Percentiles rank a stretch among this genome's conserved stretches.
phyloP scores from a whole-genome alignment of 345 rosid genomes.

The Hibiscus syriacus region DNA sequence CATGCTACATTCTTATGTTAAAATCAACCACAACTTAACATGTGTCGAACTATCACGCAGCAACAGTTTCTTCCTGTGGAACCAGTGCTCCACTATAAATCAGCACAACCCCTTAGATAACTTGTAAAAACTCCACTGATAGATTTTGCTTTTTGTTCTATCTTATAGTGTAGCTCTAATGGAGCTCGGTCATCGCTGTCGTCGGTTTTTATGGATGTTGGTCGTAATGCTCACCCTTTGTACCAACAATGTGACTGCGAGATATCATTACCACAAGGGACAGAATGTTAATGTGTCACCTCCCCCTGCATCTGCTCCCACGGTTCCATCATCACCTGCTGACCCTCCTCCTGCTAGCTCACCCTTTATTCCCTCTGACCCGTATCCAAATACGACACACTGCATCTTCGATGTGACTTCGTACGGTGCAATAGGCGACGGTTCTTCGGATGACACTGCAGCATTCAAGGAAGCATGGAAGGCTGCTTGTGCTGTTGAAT shows the following conservation, averaged over 20 bases:
- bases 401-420: conserved; percentile 56
- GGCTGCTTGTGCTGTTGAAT: conserved; percentile 70
- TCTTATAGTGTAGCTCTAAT: neutral
- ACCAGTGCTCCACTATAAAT: neutral
- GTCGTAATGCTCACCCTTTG: conserved; percentile 12
- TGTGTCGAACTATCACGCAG: neutral
- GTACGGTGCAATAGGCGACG: conserved; percentile 83
- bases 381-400: conserved; percentile 36
- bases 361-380: conserved; percentile 46
- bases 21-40: neutral
- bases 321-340: neutral
- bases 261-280: conserved; percentile 62
- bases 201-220: neutral
- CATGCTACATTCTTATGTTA: no score
- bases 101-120: neutral
- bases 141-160: neutral
- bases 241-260: conserved; percentile 44
- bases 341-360: conserved; percentile 16
- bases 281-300: conserved; percentile 15
- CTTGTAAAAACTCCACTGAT: no score
- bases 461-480: conserved; percentile 86
- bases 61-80: neutral
- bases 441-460: conserved; percentile 63
- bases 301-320: neutral
- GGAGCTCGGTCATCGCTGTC: neutral